Base-by-base conservation (phyloP, 2,329 filamentous ascomycete genomes). In the Alternaria viburni region DNA sequence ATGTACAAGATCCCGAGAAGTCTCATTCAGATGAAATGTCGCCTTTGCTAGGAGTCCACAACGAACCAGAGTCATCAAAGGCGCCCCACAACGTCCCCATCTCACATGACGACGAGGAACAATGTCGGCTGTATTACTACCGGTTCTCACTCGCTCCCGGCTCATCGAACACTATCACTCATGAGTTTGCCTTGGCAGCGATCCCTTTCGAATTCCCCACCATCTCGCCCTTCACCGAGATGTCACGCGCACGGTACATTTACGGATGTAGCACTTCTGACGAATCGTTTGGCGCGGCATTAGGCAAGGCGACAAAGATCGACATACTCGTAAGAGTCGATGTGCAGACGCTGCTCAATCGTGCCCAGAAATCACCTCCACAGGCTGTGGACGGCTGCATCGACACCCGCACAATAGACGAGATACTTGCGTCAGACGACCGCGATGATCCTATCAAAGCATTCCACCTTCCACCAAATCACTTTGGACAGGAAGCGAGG, bases 111-210 rank as follows among this genome's bases (percentile, higher is more conserved):
- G 88, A 91, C 64, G 85, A 88, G 66, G 88, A 90, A 49, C 88
- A 92, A 74, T 92, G 89, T 62, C 85, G 89, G 6, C 81, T 92
- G 0, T 92, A 91, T 76, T 91, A 91, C 71, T 91, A 91, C 72
- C 83, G 83, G 41, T 91, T 92, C 70, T 79, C 82, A 1, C 76
- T 90, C 1, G 59, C 71, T 0, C 63, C 73, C 4, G 50, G 70
- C 1, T 69, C 70, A 4, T 74, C 78, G 3, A 79, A 73, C 0
- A 74, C 67, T 0, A 90, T 91, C 45, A 82, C 81, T 0, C 83
- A 89, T 50, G 88, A 92, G 68, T 91, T 89, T 81, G 88, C 88
- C 0, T 80, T 92, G 1, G 85, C 87, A 0, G 83, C 87, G 1
- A 87, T 92, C 45, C 86, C 89, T 0, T 89, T 92, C 60, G 90